A percentile compares a stretch with the other conserved stretches of the same genome.
These are phyloP conservation scores for Vishniacozyma victoriae DNA, from an alignment of 768 basidiomycete genomes.

Conservation along the genomic window DNA sequence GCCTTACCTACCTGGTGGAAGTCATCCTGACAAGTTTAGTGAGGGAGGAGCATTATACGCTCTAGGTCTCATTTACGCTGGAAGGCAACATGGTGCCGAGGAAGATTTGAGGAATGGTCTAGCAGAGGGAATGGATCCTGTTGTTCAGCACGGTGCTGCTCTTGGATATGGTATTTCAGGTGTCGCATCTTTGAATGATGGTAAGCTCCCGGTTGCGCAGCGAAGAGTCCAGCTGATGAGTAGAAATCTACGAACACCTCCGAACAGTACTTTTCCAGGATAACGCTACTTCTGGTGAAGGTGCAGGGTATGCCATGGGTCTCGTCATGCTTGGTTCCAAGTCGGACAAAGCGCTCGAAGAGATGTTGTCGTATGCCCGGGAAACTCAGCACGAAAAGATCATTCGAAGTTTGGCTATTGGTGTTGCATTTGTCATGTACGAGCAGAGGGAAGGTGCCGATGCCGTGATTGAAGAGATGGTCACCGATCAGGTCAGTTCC, in stretches of 20 bases:
- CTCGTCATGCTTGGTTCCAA: conserved; percentile 96
- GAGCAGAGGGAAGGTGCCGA: conserved; percentile 90
- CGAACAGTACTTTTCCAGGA: conserved; percentile 85
- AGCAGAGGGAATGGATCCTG: conserved; percentile 58
- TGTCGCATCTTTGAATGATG: conserved; percentile 79
- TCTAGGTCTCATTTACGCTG: conserved; percentile 87
- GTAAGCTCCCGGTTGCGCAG: conserved; percentile 31
- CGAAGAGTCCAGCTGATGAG: conserved; percentile 3
- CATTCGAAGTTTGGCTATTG: conserved; percentile 88
- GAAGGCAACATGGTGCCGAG: conserved; percentile 60
- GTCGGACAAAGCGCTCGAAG: conserved; percentile 68
- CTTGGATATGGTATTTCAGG: conserved; percentile 93
- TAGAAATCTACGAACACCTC: conserved; percentile 84
- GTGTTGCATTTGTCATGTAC: conserved; percentile 85
- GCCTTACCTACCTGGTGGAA: conserved; percentile 74
- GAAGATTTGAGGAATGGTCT: conserved; percentile 68
- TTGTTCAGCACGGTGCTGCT: conserved; percentile 95
- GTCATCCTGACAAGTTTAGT: conserved; percentile 74
- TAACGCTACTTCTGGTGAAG: conserved; percentile 93
- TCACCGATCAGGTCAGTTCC: conserved; percentile 72
- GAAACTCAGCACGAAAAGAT: conserved; percentile 99
- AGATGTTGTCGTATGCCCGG: conserved; percentile 92
- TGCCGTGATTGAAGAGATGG: conserved; percentile 65
- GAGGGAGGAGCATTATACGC: conserved; percentile 97
- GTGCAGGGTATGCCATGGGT: conserved; percentile 94